These are phyloP conservation scores for Ganoderma boninense DNA, from an alignment of 1,284 basidiomycete species.

Conservation along the genomic window DNA sequence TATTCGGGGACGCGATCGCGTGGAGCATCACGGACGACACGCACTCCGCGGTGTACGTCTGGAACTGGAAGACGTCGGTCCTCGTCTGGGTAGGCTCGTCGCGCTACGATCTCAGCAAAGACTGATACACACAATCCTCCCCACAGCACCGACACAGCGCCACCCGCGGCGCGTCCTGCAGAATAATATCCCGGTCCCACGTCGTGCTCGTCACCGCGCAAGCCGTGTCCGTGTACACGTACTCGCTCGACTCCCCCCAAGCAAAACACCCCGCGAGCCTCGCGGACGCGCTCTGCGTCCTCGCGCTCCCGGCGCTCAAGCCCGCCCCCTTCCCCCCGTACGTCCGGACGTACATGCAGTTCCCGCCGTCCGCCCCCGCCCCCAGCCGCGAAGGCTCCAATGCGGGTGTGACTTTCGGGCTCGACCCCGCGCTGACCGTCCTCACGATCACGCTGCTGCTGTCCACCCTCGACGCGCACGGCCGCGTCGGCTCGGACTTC, in stretches of 20 bases:
- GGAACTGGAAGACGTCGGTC: constrained; percentile 1
- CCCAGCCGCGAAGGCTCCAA: too few species aligned
- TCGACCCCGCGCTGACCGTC: background rate
- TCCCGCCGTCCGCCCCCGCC: background rate
- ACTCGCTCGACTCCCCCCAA: background rate
- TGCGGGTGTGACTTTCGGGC: background rate
- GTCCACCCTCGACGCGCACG: background rate
- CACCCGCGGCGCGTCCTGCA: background rate
- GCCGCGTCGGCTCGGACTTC: background rate
- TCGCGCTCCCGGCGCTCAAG: background rate
- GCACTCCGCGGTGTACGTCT: background rate
- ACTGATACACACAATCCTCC: background rate
- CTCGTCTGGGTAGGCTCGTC: background rate
- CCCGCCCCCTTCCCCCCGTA: background rate
- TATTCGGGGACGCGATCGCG: background rate
- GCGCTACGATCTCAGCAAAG: background rate
- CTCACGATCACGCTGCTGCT: background rate
- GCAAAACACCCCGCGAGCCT: background rate
- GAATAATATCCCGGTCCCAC: background rate
- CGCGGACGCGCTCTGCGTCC: background rate
- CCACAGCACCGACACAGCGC: background rate
- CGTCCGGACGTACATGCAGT: background rate
- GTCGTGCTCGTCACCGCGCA: background rate
- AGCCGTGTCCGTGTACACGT: background rate
- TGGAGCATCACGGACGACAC: background rate